These are phyloP conservation scores for Penicillium hesseltinei DNA, from an alignment of 2,329 filamentous ascomycete genomes.

Conservation along the genomic window DNA sequence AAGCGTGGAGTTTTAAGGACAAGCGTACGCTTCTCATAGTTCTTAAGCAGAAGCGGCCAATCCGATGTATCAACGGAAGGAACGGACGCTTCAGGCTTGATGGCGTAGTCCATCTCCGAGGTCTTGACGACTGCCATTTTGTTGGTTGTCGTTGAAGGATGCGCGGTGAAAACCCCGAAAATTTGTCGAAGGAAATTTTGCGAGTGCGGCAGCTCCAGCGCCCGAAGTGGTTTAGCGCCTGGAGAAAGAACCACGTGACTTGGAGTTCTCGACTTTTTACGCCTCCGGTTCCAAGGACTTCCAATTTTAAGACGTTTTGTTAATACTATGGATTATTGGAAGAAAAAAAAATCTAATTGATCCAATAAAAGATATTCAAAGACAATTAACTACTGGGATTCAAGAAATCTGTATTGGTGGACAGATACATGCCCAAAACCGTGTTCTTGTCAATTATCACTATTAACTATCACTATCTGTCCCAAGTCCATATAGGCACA, in stretches of 20 bases:
- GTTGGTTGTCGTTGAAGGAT: constrained; percentile 21
- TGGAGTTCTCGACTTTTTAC: constrained; percentile 1
- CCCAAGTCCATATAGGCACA: background rate
- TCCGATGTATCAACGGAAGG: constrained; percentile 79
- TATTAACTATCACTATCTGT: constrained; percentile 5
- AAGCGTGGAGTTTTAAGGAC: constrained; percentile 18
- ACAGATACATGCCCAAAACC: background rate
- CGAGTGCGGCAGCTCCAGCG: constrained; percentile 28
- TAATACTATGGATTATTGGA: background rate
- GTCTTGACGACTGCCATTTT: constrained; percentile 51
- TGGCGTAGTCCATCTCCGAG: constrained; percentile 72
- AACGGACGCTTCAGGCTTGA: constrained; percentile 84
- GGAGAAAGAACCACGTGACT: constrained; percentile 10
- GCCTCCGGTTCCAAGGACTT: background rate
- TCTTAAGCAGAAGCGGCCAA: constrained; percentile 93
- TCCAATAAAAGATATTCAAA: background rate
- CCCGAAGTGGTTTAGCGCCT: constrained; percentile 21
- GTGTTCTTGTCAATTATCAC: constrained; percentile 1
- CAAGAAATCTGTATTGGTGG: background rate
- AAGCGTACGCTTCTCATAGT: constrained; percentile 83
- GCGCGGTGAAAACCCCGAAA: constrained; percentile 23
- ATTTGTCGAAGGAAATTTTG: constrained; percentile 29
- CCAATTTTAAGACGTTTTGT: background rate
- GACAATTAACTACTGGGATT: background rate
- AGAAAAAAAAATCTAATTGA: background rate